Percentiles rank a stretch among this genome's conserved stretches.
These are phyloP conservation scores for Lactifluus subvellereus DNA, from an alignment of 768 basidiomycete genomes.

Conservation along the genomic window DNA sequence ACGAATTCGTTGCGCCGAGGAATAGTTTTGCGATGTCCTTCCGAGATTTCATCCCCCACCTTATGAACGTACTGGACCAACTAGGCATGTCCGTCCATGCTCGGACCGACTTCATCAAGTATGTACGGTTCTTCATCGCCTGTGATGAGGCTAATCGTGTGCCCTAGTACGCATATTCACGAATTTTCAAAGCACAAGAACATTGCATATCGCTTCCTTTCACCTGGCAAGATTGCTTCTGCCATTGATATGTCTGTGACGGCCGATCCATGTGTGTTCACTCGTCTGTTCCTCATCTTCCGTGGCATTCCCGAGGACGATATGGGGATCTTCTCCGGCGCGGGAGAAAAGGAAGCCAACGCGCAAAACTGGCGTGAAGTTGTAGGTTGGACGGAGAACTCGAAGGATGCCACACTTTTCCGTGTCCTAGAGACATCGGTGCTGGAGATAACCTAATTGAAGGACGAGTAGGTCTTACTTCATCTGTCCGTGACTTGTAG, in stretches of 20 bases:
- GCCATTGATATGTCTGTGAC: slow-evolving; percentile 88
- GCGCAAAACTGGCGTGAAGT: slow-evolving; percentile 73
- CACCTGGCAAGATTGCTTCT: slow-evolving; percentile 70
- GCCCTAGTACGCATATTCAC: slow-evolving; percentile 63
- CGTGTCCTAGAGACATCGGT: slow-evolving; percentile 76
- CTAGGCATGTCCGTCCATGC: slow-evolving; percentile 80
- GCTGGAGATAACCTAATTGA: slow-evolving; percentile 54
- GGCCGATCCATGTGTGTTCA: slow-evolving; percentile 73
- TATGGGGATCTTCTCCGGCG: slow-evolving; percentile 61
- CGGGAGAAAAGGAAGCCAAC: slow-evolving; percentile 85
- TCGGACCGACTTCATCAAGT: slow-evolving; percentile 80
- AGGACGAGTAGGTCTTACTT: background rate
- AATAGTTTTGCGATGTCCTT: slow-evolving; percentile 85
- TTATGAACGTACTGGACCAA: slow-evolving; percentile 77
- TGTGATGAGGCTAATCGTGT: background rate
- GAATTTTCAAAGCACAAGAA: slow-evolving; percentile 74
- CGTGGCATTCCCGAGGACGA: slow-evolving; percentile 80
- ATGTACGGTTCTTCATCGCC: slow-evolving; percentile 27
- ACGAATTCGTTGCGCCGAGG: slow-evolving; percentile 70
- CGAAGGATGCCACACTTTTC: slow-evolving; percentile 68
- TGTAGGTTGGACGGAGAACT: slow-evolving; percentile 76
- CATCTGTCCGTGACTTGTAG: slow-evolving; percentile 3
- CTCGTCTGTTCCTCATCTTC: slow-evolving; percentile 81
- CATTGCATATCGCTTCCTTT: slow-evolving; percentile 85
- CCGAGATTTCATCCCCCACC: slow-evolving; percentile 71